Percentiles rank a stretch among this genome's conserved stretches.
phyloP scores from a whole-genome alignment of 2,329 filamentous ascomycete genomes.

The Cercospora sp. region DNA sequence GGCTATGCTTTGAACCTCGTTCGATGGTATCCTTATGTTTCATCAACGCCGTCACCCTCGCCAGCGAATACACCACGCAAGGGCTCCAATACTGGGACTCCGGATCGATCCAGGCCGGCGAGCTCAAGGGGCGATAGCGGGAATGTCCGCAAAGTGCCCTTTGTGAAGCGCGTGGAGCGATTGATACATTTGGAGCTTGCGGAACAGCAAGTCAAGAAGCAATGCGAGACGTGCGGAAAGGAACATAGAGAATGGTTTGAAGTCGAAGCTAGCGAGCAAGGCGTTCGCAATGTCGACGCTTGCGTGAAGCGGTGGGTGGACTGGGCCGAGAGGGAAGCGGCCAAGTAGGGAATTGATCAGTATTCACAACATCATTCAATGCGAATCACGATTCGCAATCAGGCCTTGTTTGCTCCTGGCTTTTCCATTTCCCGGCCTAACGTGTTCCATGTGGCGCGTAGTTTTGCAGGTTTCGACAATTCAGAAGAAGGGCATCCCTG shows the following conservation, averaged over 20 bases:
- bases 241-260: conserved; percentile 96
- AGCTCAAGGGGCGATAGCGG: conserved; percentile 26
- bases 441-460: not conserved
- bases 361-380: not conserved
- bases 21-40: conserved; percentile 83
- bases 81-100: conserved; percentile 26
- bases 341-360: not conserved
- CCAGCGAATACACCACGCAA: conserved; percentile 21
- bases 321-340: conserved; percentile 57
- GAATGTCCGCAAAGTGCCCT: conserved; percentile 68
- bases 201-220: conserved; percentile 57
- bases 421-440: not conserved
- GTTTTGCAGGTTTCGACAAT: not conserved
- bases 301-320: conserved; percentile 81
- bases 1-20: conserved; percentile 84
- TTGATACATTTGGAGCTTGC: conserved; percentile 87
- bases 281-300: conserved; percentile 67
- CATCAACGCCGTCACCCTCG: conserved; percentile 29
- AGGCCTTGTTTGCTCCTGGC: not conserved
- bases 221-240: conserved; percentile 75
- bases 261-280: conserved; percentile 71
- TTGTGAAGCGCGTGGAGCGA: conserved; percentile 83
- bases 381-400: not conserved
- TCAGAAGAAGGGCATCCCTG: not conserved
- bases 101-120: conserved; percentile 33